Percentiles rank a stretch among this genome's conserved stretches.
phyloP scores from a whole-genome alignment of 1,284 basidiomycete species.

The Pisolithus thermaeus region DNA sequence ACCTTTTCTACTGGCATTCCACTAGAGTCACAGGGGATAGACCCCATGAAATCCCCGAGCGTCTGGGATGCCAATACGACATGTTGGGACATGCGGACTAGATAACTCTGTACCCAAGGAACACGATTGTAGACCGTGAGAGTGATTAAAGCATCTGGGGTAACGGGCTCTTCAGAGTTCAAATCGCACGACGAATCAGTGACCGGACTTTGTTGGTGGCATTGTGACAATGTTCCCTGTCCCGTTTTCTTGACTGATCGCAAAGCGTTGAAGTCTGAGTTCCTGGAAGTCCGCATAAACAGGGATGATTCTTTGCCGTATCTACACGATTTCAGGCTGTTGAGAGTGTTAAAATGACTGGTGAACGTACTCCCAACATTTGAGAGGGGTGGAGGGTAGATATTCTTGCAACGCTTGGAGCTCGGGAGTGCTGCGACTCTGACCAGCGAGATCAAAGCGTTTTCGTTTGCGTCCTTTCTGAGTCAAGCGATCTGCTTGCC shows the following conservation, averaged over 20 bases:
- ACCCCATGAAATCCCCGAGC: constrained; percentile 54
- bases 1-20: constrained; percentile 41
- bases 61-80: constrained; percentile 62
- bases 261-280: constrained; percentile 60
- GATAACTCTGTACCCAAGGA: constrained; percentile 52
- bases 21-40: constrained; percentile 60
- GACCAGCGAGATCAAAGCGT: constrained; percentile 30
- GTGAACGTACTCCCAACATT: constrained; percentile 51
- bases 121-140: constrained; percentile 56
- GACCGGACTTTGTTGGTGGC: not conserved
- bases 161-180: constrained; percentile 12
- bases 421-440: constrained; percentile 32
- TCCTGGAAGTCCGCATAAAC: constrained; percentile 59
- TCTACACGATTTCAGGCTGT: constrained; percentile 30
- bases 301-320: constrained; percentile 45
- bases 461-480: constrained; percentile 42
- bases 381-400: constrained; percentile 45
- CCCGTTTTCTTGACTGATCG: constrained; percentile 30
- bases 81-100: constrained; percentile 64
- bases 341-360: not conserved
- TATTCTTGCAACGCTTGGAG: constrained; percentile 41
- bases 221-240: constrained; percentile 15
- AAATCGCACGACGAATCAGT: not conserved
- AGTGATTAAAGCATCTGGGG: constrained; percentile 46
- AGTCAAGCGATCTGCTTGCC: constrained; percentile 32